Evolutionary conservation across 257 asterid species (phyloP).

Genomic region (Henckelia pumila): DNA sequence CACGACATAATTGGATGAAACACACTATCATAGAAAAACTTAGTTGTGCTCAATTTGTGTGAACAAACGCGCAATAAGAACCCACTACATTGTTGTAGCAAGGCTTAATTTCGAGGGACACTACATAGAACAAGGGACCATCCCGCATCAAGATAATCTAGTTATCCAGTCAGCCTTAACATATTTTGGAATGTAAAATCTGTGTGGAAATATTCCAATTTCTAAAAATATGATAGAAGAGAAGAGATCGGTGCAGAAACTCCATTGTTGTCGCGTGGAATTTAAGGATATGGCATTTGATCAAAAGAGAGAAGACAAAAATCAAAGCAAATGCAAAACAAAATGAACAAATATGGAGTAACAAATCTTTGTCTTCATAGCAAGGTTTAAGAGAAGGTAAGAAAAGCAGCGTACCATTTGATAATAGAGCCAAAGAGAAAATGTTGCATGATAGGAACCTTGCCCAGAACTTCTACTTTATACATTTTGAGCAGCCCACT

Average conservation of each 20-base stretch:
- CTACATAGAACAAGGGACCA: not conserved
- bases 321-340: not conserved
- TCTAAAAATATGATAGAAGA: not conserved
- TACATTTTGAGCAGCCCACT: constrained; percentile 95
- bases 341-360: not conserved
- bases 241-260: not conserved
- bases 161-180: not conserved
- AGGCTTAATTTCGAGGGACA: not conserved
- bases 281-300: not conserved
- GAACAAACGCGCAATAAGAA: not conserved
- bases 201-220: not conserved
- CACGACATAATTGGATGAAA: not conserved
- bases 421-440: constrained; percentile 88
- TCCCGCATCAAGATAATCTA: constrained; percentile 1
- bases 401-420: constrained; percentile 57
- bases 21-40: not conserved
- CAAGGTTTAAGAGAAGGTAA: constrained; percentile 12
- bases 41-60: not conserved
- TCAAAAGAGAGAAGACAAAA: too few relatives aligned
- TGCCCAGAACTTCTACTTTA: constrained; percentile 80
- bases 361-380: not conserved
- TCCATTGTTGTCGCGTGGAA: not conserved
- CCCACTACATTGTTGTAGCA: not conserved
- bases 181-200: not conserved
- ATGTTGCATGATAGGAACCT: constrained; percentile 98